These are phyloP conservation scores for Diaporthe citri DNA, from an alignment of 2,329 filamentous ascomycete species.

Conservation along the genomic window DNA sequence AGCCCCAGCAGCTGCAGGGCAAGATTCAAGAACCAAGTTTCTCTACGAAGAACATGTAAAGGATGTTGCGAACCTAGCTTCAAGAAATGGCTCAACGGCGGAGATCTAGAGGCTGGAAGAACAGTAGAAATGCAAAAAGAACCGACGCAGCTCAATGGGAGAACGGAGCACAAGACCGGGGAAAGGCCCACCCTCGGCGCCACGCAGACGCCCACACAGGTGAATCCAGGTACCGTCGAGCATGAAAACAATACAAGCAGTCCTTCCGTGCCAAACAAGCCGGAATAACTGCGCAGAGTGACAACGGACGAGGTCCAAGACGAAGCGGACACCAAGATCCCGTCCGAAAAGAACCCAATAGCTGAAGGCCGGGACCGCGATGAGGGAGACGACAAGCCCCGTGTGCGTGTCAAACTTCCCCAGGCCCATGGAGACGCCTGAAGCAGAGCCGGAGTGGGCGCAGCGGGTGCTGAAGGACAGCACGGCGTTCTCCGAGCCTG, in stretches of 20 bases:
- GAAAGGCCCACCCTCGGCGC: neutral
- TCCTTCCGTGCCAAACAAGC: neutral
- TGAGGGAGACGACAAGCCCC: neutral
- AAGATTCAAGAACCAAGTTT: neutral
- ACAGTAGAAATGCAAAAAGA: neutral
- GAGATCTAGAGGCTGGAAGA: neutral
- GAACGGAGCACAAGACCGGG: neutral
- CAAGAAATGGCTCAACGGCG: neutral
- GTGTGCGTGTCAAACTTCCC: neutral
- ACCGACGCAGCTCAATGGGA: neutral
- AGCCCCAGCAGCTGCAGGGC: neutral
- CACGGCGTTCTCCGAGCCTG: neutral
- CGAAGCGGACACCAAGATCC: neutral
- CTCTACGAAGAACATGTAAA: no score
- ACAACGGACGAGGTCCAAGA: neutral
- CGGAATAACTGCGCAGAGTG: neutral
- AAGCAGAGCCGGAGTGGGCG: neutral
- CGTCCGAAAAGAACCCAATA: neutral
- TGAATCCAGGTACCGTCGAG: neutral
- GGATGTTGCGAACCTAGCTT: neutral
- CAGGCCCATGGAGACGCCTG: neutral
- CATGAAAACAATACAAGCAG: neutral
- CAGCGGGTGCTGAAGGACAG: neutral
- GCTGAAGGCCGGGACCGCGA: neutral
- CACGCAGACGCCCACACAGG: neutral